phyloP scores from a whole-genome alignment of 2,329 filamentous ascomycete species.

The Epichloe uncinata region DNA sequence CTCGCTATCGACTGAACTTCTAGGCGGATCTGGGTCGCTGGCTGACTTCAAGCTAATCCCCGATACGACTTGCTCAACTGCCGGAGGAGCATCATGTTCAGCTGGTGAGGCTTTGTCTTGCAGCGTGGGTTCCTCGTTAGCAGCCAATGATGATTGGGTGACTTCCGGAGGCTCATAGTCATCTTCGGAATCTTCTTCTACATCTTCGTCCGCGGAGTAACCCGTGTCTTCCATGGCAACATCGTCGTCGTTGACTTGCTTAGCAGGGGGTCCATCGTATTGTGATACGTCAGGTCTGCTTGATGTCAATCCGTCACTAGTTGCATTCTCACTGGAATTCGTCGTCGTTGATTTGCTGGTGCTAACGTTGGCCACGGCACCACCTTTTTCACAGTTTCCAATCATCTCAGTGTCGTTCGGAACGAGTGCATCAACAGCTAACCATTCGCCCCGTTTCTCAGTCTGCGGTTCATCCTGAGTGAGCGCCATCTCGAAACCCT shows the following conservation, averaged over 20 bases:
- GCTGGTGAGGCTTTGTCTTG: constrained; percentile 1
- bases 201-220: constrained; percentile 26
- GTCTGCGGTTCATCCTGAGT: not conserved
- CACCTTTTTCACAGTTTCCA: not conserved
- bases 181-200: constrained; percentile 26
- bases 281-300: not conserved
- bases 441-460: not conserved
- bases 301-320: not conserved
- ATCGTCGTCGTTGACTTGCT: constrained; percentile 3
- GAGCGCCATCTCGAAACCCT: not conserved
- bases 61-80: not conserved
- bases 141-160: not conserved
- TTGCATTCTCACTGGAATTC: not conserved
- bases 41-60: not conserved
- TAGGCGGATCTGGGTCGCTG: not conserved
- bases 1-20: not conserved
- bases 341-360: not conserved
- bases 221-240: constrained; percentile 10
- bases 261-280: not conserved
- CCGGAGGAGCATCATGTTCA: not conserved
- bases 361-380: not conserved
- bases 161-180: constrained; percentile 43
- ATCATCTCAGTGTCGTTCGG: not conserved
- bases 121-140: constrained; percentile 4
- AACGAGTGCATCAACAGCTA: not conserved